phyloP scores from a whole-genome alignment of 2,329 filamentous ascomycete genomes.

The Colletotrichum horii region DNA sequence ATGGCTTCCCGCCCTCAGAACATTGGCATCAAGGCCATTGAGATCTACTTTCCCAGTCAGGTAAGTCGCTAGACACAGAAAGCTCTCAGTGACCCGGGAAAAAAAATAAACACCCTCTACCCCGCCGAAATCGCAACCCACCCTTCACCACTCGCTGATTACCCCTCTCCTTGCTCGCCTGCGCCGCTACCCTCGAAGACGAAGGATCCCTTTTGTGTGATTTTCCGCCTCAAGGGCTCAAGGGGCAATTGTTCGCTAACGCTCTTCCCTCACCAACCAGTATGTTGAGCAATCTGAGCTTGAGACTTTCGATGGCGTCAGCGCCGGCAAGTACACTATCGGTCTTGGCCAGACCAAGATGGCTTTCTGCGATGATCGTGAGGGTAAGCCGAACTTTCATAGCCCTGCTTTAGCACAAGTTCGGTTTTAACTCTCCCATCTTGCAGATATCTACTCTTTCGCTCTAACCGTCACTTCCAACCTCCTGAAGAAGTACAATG shows the following conservation, averaged over 20 bases:
- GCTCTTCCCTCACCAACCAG: constrained; percentile 43
- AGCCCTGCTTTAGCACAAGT: background rate
- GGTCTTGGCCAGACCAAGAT: constrained; percentile 90
- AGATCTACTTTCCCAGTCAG: constrained; percentile 87
- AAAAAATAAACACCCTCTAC: background rate
- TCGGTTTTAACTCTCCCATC: constrained; percentile 24
- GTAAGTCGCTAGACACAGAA: constrained; percentile 53
- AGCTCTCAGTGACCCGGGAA: background rate
- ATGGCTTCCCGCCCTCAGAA: constrained; percentile 84
- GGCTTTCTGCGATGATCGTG: constrained; percentile 89
- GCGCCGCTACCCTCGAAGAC: background rate
- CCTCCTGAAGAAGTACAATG: constrained; percentile 82
- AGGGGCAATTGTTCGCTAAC: background rate
- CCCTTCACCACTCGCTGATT: background rate
- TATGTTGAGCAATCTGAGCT: constrained; percentile 85
- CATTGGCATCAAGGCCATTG: constrained; percentile 92
- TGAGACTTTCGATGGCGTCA: constrained; percentile 86
- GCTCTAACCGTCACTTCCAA: constrained; percentile 78
- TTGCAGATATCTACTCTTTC: constrained; percentile 84
- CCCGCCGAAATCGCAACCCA: constrained; percentile 25
- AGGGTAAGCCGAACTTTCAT: constrained; percentile 61
- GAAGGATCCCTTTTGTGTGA: background rate
- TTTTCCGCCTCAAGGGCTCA: background rate
- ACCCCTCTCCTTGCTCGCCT: background rate
- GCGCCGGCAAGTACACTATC: constrained; percentile 86